Conservation (phyloP, 495 filamentous ascomycete species). For the Podospora pseudopauciseta region DNA sequence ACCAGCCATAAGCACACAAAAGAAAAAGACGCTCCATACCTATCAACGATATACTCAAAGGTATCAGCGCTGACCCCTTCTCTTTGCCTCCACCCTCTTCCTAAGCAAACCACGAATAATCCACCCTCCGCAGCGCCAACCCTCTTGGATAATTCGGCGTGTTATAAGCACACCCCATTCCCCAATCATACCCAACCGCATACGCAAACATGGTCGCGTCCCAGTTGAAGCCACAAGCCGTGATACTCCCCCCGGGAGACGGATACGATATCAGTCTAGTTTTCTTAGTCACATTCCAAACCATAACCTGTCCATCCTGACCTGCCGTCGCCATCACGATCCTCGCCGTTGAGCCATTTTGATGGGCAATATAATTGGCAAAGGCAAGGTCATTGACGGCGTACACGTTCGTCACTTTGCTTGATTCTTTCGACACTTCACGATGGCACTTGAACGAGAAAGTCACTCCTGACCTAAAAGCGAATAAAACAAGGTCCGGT, state of each 20-base stretch:
- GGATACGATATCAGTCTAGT: constrained; percentile 84
- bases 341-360: constrained; percentile 40
- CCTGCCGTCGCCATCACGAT: constrained; percentile 91
- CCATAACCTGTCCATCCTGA: constrained; percentile 83
- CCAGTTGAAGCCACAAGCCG: constrained; percentile 71
- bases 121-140: constrained; percentile 80
- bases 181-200: constrained; percentile 92
- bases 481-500: not conserved
- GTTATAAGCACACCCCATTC: constrained; percentile 77
- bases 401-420: constrained; percentile 67
- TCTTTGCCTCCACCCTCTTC: not conserved
- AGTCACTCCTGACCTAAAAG: constrained; percentile 39
- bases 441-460: constrained; percentile 93
- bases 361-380: constrained; percentile 46
- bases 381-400: constrained; percentile 86
- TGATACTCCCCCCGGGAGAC: constrained; percentile 75
- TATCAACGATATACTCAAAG: no score
- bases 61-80: no score
- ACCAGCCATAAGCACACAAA: no score
- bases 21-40: no score
- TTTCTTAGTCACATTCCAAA: constrained; percentile 88
- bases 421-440: constrained; percentile 54
- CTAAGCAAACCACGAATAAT: constrained; percentile 63
- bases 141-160: constrained; percentile 68
- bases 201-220: constrained; percentile 83